These are phyloP conservation scores for Pulveroboletus sp. DNA, from an alignment of 768 basidiomycete genomes.

Conservation along the genomic window DNA sequence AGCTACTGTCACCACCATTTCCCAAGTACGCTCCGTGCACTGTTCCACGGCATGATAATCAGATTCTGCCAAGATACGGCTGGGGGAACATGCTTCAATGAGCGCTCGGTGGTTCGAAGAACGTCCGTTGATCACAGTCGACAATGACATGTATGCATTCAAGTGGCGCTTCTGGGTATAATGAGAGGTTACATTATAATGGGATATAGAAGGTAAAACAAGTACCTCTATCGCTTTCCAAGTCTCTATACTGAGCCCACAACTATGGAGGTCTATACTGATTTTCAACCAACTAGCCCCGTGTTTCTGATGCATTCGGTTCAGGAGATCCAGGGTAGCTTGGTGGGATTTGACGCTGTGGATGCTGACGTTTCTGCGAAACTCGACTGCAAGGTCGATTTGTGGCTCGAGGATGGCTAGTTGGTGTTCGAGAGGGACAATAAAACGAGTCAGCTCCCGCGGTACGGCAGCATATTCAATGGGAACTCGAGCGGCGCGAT, in stretches of 20 bases:
- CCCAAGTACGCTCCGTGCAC: constrained; percentile 64
- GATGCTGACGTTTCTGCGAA: constrained; percentile 73
- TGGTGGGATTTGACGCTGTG: constrained; percentile 82
- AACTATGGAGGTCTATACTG: constrained; percentile 88
- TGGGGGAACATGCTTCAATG: constrained; percentile 56
- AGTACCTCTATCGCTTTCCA: constrained; percentile 72
- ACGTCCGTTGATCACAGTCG: constrained; percentile 78
- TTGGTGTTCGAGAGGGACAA: constrained; percentile 79
- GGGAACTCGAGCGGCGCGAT: constrained; percentile 75
- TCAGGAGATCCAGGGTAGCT: constrained; percentile 64
- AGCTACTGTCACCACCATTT: constrained; percentile 70
- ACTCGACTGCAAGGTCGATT: constrained; percentile 76
- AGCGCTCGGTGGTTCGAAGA: constrained; percentile 60
- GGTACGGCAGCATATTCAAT: constrained; percentile 46
- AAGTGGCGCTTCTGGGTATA: constrained; percentile 53
- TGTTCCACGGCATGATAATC: constrained; percentile 70
- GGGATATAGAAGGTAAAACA: background rate
- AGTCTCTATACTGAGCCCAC: constrained; percentile 74
- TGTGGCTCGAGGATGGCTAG: constrained; percentile 76
- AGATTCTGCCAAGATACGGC: constrained; percentile 80
- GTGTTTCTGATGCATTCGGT: constrained; percentile 53
- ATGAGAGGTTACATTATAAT: constrained; percentile 8
- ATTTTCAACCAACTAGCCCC: constrained; percentile 57
- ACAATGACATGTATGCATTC: constrained; percentile 86
- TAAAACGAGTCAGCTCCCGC: constrained; percentile 69